phyloP scores from a whole-genome alignment of 2,329 filamentous ascomycete genomes.

The Rhytidhysteron rufulum region DNA sequence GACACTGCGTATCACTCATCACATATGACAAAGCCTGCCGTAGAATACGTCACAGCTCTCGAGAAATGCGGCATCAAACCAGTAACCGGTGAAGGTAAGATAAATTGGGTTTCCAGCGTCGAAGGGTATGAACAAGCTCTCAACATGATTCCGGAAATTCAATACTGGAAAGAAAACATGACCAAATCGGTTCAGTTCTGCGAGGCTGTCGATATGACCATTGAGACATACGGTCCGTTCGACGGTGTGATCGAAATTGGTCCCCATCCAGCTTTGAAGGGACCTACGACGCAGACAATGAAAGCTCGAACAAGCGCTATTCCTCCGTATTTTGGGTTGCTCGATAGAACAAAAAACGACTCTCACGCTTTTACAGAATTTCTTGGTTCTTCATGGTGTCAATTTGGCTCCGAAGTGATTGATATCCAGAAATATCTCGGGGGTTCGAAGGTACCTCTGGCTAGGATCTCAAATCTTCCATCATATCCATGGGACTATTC shows the following conservation, averaged over 20 bases:
- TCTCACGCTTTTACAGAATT: not conserved
- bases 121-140: not conserved
- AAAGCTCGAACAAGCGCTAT: not conserved
- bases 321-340: conserved; percentile 10
- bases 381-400: not conserved
- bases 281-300: conserved; percentile 15
- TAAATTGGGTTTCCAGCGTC: not conserved
- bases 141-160: not conserved
- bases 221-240: conserved; percentile 2
- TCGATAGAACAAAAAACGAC: conserved; percentile 10
- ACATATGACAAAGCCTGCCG: conserved; percentile 32
- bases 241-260: conserved; percentile 25
- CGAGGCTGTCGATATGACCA: conserved; percentile 10
- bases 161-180: conserved; percentile 5
- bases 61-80: conserved; percentile 3
- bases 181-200: conserved; percentile 3
- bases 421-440: not conserved
- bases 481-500: conserved; percentile 24
- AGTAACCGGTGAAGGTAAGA: not conserved
- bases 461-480: conserved; percentile 12
- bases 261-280: conserved; percentile 28
- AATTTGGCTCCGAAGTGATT: not conserved
- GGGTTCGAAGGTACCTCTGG: no score
- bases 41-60: conserved; percentile 13
- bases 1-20: conserved; percentile 42